Evolutionary conservation across 2,329 filamentous ascomycete species (phyloP), one percentile per base, ranked within the genome.

Genomic region (Aspergillus eucalypticola): DNA sequence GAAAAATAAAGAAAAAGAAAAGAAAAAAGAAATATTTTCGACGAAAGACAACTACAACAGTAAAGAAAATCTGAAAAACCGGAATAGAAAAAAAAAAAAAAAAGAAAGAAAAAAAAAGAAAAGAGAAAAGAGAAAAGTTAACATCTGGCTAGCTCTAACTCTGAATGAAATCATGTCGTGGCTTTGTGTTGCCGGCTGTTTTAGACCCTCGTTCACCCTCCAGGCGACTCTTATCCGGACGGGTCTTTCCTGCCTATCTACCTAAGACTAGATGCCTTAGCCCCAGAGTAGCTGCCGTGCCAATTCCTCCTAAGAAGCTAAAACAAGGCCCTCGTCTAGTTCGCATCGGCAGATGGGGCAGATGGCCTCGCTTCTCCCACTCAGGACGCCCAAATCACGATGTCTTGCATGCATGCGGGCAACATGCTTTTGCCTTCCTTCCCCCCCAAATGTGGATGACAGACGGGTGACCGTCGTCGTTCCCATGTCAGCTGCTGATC

Each of bases 351-450:
- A 58, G 27, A 63, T 61, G 60, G 59, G 54, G 63, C 59, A 17
- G 56, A 54, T 46, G 46, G 44, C 23, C 44, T 19, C 32, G 23
- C 27, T 48, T 25, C 60, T 57, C 19, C 55, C 60, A 54, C 49
- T 58, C 59, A 62, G 21, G 41, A 46, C 29, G 46, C 35, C 54
- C 54, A 48, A 61, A 63, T 55, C 56, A 56, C 52, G 21, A 67
- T 67, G 62, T 66, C 50, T 56, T 66, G 62, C 60, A 66, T 64
- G 56, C 61, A 58, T 62, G 55, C 55, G 56, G 54, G 51, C 53
- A 56, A 49, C 25, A 57, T 60, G 44, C 52, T 59, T 60, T 63
- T 52, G 48, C 54, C 49, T 58, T 56, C 51, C 19, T 51, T n/a
- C 23, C 49, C 52, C 46, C 32, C 32, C 32, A 5, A 27, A 46